Conservation (phyloP, 2,329 filamentous ascomycete genomes). For the Pseudogymnoascus sp. region DNA sequence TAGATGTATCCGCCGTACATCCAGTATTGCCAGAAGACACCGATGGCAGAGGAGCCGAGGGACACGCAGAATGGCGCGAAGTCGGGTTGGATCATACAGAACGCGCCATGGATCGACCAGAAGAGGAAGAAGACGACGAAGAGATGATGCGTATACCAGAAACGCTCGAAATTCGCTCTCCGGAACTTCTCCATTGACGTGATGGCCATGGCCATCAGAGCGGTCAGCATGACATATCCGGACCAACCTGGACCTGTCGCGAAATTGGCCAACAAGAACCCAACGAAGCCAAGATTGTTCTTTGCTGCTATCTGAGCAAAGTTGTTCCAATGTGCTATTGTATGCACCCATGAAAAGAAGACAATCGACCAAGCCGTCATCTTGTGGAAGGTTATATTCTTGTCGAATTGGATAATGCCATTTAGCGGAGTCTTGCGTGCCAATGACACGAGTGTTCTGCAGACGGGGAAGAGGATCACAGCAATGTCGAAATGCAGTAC, state of each 20-base stretch:
- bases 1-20: constrained; percentile 77
- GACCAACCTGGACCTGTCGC: constrained; percentile 77
- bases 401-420: constrained; percentile 81
- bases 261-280: constrained; percentile 71
- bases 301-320: constrained; percentile 69
- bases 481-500: constrained; percentile 77
- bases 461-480: constrained; percentile 73
- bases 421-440: constrained; percentile 74
- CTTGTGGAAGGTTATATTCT: constrained; percentile 86
- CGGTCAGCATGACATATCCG: constrained; percentile 75
- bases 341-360: constrained; percentile 82
- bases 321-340: constrained; percentile 82
- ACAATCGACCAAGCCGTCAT: constrained; percentile 80
- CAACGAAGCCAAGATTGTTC: constrained; percentile 70
- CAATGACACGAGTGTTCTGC: constrained; percentile 76
- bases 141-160: constrained; percentile 87
- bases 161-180: constrained; percentile 77
- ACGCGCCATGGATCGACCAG: constrained; percentile 83
- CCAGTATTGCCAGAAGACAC: constrained; percentile 88
- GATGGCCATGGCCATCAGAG: constrained; percentile 69
- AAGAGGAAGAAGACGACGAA: constrained; percentile 86
- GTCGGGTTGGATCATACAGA: constrained; percentile 86
- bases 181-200: constrained; percentile 73
- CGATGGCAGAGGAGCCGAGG: constrained; percentile 56
- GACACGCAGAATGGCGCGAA: constrained; percentile 70